phyloP scores from a whole-genome alignment of 352 stramenopile genomes.

The Phytophthora kernoviae region DNA sequence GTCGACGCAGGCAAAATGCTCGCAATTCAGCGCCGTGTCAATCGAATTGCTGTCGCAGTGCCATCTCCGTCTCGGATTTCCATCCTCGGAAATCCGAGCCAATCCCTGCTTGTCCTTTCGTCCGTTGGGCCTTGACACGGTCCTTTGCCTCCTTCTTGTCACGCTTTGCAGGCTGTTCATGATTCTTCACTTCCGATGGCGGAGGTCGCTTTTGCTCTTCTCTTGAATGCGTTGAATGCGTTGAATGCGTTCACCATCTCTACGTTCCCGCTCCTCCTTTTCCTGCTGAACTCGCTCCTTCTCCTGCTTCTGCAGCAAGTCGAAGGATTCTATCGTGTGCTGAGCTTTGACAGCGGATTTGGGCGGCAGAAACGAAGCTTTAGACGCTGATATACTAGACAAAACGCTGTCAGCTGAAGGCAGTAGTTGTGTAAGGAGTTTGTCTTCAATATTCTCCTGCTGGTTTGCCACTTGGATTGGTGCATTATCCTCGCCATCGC shows the following conservation, averaged over 20 bases:
- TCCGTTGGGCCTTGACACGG: conserved; percentile 71
- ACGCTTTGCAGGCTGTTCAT: conserved; percentile 16
- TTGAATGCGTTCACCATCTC: not conserved
- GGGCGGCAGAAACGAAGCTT: conserved; percentile 48
- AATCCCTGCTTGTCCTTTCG: conserved; percentile 77
- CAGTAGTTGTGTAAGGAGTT: conserved; percentile 17
- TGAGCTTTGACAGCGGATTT: conserved; percentile 16
- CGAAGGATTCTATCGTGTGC: conserved; percentile 29
- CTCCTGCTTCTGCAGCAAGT: conserved; percentile 37
- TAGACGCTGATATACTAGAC: conserved; percentile 32
- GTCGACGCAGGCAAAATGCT: not conserved
- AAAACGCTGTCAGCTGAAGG: conserved; percentile 54
- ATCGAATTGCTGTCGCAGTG: conserved; percentile 77
- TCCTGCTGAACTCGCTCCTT: conserved; percentile 15
- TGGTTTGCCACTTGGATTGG: not conserved
- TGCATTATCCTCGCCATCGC: conserved; percentile 27
- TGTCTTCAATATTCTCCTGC: not conserved
- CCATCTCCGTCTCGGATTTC: conserved; percentile 86
- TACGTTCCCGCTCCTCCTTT: conserved; percentile 9
- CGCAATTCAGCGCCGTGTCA: conserved; percentile 23
- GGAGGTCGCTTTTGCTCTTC: conserved; percentile 21
- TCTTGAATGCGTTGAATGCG: not conserved
- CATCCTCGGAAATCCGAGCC: conserved; percentile 74
- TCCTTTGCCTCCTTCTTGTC: conserved; percentile 68
- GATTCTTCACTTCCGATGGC: not conserved